Evolutionary conservation across 1,284 basidiomycete genomes (phyloP), one percentile per base, ranked within the genome.

Genomic region (Tilletia setariae): DNA sequence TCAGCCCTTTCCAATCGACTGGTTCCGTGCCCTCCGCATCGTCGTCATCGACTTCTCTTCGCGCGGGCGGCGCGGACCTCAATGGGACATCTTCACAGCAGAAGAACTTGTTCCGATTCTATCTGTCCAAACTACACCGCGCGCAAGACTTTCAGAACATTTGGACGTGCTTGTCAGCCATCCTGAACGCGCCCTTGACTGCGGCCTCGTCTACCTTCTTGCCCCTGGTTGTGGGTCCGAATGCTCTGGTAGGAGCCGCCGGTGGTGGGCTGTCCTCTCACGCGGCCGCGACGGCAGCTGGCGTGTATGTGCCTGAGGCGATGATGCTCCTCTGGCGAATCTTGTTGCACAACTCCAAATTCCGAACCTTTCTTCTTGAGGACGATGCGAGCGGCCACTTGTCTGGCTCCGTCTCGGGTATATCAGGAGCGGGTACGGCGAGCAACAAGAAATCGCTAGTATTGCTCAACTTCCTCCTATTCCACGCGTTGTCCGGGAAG

Each of bases 81-180:
- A 61, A 61, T n/a, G 56, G 56, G 2, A 61, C 28, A 9, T 9
- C 32, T 16, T n/a, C 19, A 7, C 42, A 19, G 44, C 28, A 32
- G 63, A 64, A 63, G 51, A 81, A 79, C 65, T 64, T 73, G 11
- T 81, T 82, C 66, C 68, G 72, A 13, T 77, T 77, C 70, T 82
- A 81, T 56, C 63, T 78, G 21, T 74, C 72, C 65, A 81, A 80
- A 68, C 72, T 82, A 7, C 79, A 82, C 61, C 76, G 79, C 9
- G 67, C 67, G 1, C 72, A 70, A 44, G 80, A 82, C 69, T 80
- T 82, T 65, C 69, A 71, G 6, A 75, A 76, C 23, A 51, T 81
- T 23, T 74, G 72, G 67, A 66, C 66, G 3, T 74, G 75, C 8
- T 43, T 76, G 1, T 64, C 62, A 7, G 69, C 65, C 16, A 66